phyloP scores from a whole-genome alignment of 768 basidiomycete species.

The Boletus patriciae region DNA sequence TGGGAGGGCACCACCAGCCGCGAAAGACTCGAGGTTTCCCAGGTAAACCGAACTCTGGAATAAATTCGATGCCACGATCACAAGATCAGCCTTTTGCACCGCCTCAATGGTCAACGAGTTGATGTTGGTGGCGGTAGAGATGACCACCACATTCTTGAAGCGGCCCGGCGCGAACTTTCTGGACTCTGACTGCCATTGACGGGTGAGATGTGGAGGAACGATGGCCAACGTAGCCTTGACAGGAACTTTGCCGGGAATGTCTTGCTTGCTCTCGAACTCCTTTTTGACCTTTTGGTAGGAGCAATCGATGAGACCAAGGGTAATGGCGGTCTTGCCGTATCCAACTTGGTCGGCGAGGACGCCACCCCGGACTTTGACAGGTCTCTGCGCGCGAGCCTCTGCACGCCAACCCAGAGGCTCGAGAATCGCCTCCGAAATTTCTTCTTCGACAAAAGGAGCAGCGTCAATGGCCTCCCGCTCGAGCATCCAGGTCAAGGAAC shows the following conservation, averaged over 20 bases:
- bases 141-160: slow-evolving; percentile 53
- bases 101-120: slow-evolving; percentile 72
- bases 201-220: slow-evolving; percentile 86
- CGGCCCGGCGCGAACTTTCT: slow-evolving; percentile 65
- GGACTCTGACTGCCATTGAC: slow-evolving; percentile 88
- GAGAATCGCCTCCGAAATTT: slow-evolving; percentile 87
- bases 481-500: slow-evolving; percentile 93
- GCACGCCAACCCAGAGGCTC: slow-evolving; percentile 90
- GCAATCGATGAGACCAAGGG: slow-evolving; percentile 84
- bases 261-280: slow-evolving; percentile 54
- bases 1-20: slow-evolving; percentile 68
- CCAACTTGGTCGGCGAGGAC: slow-evolving; percentile 96
- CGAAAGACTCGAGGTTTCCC: slow-evolving; percentile 70
- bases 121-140: slow-evolving; percentile 68
- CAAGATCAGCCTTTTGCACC: slow-evolving; percentile 78
- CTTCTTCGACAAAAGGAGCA: slow-evolving; percentile 85
- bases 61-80: slow-evolving; percentile 84
- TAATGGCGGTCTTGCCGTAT: slow-evolving; percentile 96
- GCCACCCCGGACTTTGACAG: slow-evolving; percentile 76
- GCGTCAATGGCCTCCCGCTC: slow-evolving; percentile 65
- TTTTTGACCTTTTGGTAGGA: slow-evolving; percentile 52
- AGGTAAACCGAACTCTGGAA: slow-evolving; percentile 78
- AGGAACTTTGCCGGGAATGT: slow-evolving; percentile 61
- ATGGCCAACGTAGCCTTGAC: slow-evolving; percentile 79
- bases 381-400: slow-evolving; percentile 84